phyloP scores from a whole-genome alignment of 1,284 basidiomycete species.

The Sporisorium graminicola region DNA sequence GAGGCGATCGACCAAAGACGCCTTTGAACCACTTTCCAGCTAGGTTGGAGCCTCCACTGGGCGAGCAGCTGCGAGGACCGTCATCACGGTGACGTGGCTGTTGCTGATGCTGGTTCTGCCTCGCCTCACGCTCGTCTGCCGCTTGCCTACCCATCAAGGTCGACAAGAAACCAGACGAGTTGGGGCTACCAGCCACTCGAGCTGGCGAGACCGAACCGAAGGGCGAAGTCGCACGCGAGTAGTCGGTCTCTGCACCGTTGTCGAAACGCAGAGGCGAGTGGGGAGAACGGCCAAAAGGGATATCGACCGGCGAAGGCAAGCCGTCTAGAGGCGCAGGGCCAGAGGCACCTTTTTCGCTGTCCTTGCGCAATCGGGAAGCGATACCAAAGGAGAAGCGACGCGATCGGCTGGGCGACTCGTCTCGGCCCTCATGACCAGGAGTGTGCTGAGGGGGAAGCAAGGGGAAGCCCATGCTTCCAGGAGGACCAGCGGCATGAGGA shows the following conservation, averaged over 20 bases:
- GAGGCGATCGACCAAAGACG: constrained; percentile 55
- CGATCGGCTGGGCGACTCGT: constrained; percentile 29
- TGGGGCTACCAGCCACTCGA: constrained; percentile 21
- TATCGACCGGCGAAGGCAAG: constrained; percentile 51
- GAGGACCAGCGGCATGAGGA: constrained; percentile 9
- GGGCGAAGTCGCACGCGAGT: constrained; percentile 47
- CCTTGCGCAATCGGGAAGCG: constrained; percentile 10
- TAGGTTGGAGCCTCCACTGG: constrained; percentile 29
- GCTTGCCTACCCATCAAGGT: constrained; percentile 21
- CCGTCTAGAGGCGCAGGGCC: constrained; percentile 44
- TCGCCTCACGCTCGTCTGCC: constrained; percentile 5
- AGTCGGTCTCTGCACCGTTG: constrained; percentile 36
- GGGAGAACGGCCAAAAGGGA: constrained; percentile 37
- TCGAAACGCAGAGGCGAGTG: constrained; percentile 30
- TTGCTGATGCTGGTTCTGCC: constrained; percentile 8
- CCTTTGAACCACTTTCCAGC: constrained; percentile 59
- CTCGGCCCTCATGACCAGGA: constrained; percentile 12
- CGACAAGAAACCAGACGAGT: constrained; percentile 41
- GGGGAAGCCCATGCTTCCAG: constrained; percentile 17
- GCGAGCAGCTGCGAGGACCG: constrained; percentile 26
- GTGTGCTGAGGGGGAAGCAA: constrained; percentile 18
- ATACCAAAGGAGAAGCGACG: constrained; percentile 42
- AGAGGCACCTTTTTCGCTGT: constrained; percentile 13
- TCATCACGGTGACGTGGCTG: constrained; percentile 5
- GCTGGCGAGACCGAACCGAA: constrained; percentile 53